Evolutionary conservation across 2,329 filamentous ascomycete genomes (phyloP).

Genomic region (Diaporthe velutina): DNA sequence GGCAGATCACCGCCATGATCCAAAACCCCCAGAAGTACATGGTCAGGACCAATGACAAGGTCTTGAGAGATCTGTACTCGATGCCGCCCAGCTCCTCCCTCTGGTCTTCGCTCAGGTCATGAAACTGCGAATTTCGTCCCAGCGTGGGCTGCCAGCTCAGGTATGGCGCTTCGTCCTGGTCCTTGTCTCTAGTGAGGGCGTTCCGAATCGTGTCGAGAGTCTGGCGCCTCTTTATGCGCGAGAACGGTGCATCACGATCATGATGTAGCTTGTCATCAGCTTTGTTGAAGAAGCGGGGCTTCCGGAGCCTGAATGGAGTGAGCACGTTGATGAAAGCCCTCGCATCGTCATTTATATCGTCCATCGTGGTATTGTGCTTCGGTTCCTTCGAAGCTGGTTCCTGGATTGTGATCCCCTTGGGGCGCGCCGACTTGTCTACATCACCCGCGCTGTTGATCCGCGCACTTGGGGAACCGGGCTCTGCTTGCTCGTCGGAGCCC

Average conservation of each 20-base stretch:
- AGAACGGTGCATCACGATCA: conserved; percentile 47
- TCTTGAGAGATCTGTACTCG: conserved; percentile 93
- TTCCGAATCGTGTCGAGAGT: conserved; percentile 72
- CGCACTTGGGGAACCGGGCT: conserved; percentile 40
- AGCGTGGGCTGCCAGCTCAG: conserved; percentile 94
- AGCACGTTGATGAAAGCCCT: conserved; percentile 51
- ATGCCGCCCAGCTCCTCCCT: conserved; percentile 96
- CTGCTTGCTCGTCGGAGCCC: conserved; percentile 48
- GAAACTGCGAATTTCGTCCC: conserved; percentile 92
- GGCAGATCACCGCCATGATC: conserved; percentile 77
- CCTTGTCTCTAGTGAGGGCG: conserved; percentile 66
- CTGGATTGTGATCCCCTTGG: conserved; percentile 70
- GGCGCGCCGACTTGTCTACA: conserved; percentile 44
- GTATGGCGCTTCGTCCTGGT: conserved; percentile 78
- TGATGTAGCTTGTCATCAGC: conserved; percentile 53
- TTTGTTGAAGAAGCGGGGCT: conserved; percentile 48
- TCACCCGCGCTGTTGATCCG: neutral
- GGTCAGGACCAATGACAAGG: conserved; percentile 82
- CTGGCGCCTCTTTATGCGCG: conserved; percentile 53
- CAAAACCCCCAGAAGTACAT: conserved; percentile 89
- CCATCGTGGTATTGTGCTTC: conserved; percentile 48
- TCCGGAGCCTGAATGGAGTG: conserved; percentile 49
- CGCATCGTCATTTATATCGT: conserved; percentile 58
- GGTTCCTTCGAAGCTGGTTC: conserved; percentile 52
- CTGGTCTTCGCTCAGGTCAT: conserved; percentile 86